Base-by-base conservation (phyloP, 441 rosid genomes). In the Viola pubescens region DNA sequence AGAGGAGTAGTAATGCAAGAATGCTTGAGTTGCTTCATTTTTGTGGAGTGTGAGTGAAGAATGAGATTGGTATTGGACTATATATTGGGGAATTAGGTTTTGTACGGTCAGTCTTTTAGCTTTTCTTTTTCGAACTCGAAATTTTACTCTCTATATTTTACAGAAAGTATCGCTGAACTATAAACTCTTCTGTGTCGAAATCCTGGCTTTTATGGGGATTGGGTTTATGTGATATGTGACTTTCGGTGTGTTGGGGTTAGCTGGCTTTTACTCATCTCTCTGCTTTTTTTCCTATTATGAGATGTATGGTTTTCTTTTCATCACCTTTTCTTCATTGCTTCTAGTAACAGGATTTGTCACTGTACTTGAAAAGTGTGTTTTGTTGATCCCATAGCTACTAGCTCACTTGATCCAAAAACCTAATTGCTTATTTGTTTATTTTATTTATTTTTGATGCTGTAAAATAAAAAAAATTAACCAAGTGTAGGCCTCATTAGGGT, bases 11-110 rank as follows among this genome's bases (percentile, higher is more conserved):
- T 1, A 0, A 19, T 14, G 37, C 11, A 59, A 58, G 67, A 59
- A 52, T 13, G 66, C 9, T 47, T 62, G 52, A 37, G 64, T 14
- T 45, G 9, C 73, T 71, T 68, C 90, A 79, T 77, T 19, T 52
- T 52, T 11, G 6, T 43, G 38, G 14, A 8, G 43, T 42, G 19
- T 42, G 19, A n/a, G 49, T 11, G 46, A 10, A 11, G 52, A 14
- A 51, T 7, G 48, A 55, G 53, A 16, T 40, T 19, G 52, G 45
- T 48, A 52, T 19, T 49, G 57, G 49, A 37, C 14, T 41, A 6
- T 40, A 7, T 7, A 5, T 14, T 44, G 7, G 3, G 34, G 12
- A 26, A 5, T 0, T 9, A 51, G 39, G n/a, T 1, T 39, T 38
- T 16, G 0, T 16, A 0, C 19, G 19, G 19, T 16, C 19, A 16